phyloP scores from a whole-genome alignment of 2,329 filamentous ascomycete genomes.

The Canariomyces notabilis region DNA sequence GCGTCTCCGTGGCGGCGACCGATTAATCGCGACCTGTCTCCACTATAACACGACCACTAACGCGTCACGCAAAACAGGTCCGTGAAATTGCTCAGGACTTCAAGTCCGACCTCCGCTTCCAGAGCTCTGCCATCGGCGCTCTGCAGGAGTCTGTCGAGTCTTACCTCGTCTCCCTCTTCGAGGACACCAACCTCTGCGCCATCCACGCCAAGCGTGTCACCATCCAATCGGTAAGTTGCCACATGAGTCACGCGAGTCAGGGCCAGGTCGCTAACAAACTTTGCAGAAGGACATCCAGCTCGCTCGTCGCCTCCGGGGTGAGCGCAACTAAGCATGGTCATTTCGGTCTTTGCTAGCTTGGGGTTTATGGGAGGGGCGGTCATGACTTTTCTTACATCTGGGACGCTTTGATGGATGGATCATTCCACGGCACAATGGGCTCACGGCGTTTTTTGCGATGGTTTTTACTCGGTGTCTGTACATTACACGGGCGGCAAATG shows the following conservation, averaged over 20 bases:
- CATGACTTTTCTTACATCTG: conserved; percentile 26
- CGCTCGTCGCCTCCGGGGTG: conserved; percentile 88
- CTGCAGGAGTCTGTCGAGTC: conserved; percentile 98
- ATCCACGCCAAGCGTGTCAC: conserved; percentile 99
- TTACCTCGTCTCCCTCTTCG: conserved; percentile 95
- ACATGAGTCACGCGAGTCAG: conserved; percentile 2
- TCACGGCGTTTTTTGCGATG: conserved; percentile 40
- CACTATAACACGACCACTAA: conserved; percentile 18
- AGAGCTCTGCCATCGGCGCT: conserved; percentile 94
- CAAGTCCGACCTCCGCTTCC: conserved; percentile 94
- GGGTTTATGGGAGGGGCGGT: conserved; percentile 23
- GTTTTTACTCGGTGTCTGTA: conserved; percentile 36
- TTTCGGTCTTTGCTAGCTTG: conserved; percentile 33
- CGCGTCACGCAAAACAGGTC: conserved; percentile 42
- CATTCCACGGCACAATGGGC: conserved; percentile 34
- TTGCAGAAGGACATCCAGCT: conserved; percentile 87
- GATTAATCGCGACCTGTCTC: conserved; percentile 8
- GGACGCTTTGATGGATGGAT: conserved; percentile 27
- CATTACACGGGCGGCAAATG: conserved; percentile 34
- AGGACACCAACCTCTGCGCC: conserved; percentile 97
- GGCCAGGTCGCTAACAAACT: conserved; percentile 32
- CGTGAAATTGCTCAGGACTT: conserved; percentile 96
- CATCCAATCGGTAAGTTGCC: conserved; percentile 64
- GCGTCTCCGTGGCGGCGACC: conserved; percentile 1
- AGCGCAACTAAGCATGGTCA: conserved; percentile 65